Evolutionary conservation across 345 rosid genomes (phyloP), one percentile per base, ranked within the genome.

Genomic region (Bretschneidera sinensis): DNA sequence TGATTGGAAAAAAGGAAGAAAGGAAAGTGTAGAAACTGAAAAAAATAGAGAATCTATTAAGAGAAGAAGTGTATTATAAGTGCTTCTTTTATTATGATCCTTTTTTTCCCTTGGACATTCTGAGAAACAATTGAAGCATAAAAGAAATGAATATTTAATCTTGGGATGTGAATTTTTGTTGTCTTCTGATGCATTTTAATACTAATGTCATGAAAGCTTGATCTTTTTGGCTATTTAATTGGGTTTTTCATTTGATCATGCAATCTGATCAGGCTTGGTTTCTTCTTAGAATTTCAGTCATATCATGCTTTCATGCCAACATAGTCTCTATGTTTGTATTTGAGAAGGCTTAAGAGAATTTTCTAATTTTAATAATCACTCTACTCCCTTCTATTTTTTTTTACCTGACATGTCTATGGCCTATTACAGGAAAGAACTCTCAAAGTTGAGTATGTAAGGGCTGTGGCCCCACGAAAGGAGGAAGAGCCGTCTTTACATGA

Each of bases 371-470:
- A n/a, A n/a, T n/a, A n/a, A n/a, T n/a, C n/a, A n/a, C n/a, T n/a
- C 18, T 21, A 23, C 48, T 31, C 55, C 19, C 47, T 21, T 13
- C 22, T 20, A n/a, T n/a, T n/a, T n/a, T 22, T 28, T 13, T 9
- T 61, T 59, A 48, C 59, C 64, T 45, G 7, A 24, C 0, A 23
- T 1, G 45, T 35, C 49, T 54, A 2, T 62, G 57, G 59, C 28
- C 21, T 65, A 43, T 60, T 68, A 54, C 85, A 94, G 99, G 99
- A 94, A 78, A 83, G 76, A 68, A 76, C 80, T 69, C 59, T 94
- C 80, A 97, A 94, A 79, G 86, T 94, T 55, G 99, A 94, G 43
- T 94, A 88, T 76, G 80, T 90, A 39, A 86, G 83, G 72, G 97
- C 92, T 48, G 95, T 94, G 62, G 82, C 75, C 17, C 96, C 96